Evolutionary conservation across 2,329 filamentous ascomycete genomes (phyloP), one percentile per base, ranked within the genome.

Genomic region (Sphaerostilbella broomeana): DNA sequence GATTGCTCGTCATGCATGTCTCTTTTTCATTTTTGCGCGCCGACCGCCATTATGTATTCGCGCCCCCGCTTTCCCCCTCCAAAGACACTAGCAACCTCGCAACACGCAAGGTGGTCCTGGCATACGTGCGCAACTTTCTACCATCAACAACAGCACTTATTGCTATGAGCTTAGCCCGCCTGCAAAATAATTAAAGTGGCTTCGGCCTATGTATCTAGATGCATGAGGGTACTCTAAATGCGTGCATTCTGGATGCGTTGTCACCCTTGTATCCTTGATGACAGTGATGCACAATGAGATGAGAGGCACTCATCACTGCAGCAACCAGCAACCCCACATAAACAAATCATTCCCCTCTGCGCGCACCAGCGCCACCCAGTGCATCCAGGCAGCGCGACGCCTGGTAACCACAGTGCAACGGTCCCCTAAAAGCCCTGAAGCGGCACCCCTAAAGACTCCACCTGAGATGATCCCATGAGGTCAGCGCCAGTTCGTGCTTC

Each of bases 261-360:
- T 13, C 25, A 11, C 25, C 25, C 25, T 13, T 28, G 12, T 11
- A 6, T 13, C 37, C n/a, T n/a, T n/a, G n/a, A n/a, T n/a, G n/a
- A n/a, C n/a, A n/a, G n/a, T n/a, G n/a, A n/a, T n/a, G n/a, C n/a
- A n/a, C n/a, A n/a, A n/a, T n/a, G n/a, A n/a, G n/a, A n/a, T n/a
- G n/a, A n/a, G n/a, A n/a, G n/a, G 24, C 10, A 16, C 21, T 22
- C 27, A 43, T 50, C 35, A 31, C 43, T 43, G 20, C 42, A 19
- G 43, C 47, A 49, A 50, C 48, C 26, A 9, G 17, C 20, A 22
- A 40, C 44, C 46, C 46, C 41, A 47, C 40, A 47, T 47, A 48
- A 50, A 48, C 46, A 50, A 39, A 28, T 26, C 36, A 19, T 19
- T 15, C 12, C 11, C 25, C 36, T 18, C 29, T 19, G 28, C 28